Conservation (phyloP, 2,329 filamentous ascomycete species). For the Clarireedia homoeocarpa region DNA sequence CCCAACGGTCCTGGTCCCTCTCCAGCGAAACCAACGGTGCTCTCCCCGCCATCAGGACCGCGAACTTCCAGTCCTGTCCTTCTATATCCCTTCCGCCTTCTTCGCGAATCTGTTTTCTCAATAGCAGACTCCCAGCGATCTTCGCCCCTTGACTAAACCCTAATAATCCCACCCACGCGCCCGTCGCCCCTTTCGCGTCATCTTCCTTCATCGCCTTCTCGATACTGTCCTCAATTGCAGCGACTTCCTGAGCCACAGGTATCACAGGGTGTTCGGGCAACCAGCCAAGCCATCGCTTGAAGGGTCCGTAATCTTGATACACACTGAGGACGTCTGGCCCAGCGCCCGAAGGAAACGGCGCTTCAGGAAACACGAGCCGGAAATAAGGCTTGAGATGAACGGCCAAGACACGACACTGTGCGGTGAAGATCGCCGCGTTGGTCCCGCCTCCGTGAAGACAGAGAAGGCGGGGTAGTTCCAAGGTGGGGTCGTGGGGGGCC, state of each 20-base stretch:
- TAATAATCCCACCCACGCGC: conserved; percentile 52
- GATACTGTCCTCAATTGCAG: conserved; percentile 35
- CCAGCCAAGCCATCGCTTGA: conserved; percentile 58
- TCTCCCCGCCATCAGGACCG: conserved; percentile 52
- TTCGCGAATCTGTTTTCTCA: conserved; percentile 44
- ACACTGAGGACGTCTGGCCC: conserved; percentile 55
- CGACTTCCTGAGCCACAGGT: conserved; percentile 36
- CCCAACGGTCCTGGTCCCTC: conserved; percentile 19
- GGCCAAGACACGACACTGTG: conserved; percentile 50
- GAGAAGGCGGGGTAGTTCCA: conserved; percentile 53
- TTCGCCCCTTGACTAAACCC: conserved; percentile 63
- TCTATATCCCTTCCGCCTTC: conserved; percentile 3
- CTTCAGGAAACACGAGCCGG: conserved; percentile 65
- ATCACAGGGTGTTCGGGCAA: conserved; percentile 43
- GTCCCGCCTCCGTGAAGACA: conserved; percentile 77
- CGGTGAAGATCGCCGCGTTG: conserved; percentile 60
- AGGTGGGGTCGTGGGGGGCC: conserved; percentile 4
- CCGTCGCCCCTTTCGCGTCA: conserved; percentile 37
- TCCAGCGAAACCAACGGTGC: conserved; percentile 48
- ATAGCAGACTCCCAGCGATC: conserved; percentile 50
- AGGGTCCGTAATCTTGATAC: conserved; percentile 60
- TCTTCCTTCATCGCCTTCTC: conserved; percentile 44
- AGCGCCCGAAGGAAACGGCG: conserved; percentile 53
- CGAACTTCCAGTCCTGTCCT: conserved; percentile 44
- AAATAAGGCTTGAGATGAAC: conserved; percentile 36